Base-by-base conservation (phyloP, 129 eudicot species). In the Chrysanthemum makinoi region DNA sequence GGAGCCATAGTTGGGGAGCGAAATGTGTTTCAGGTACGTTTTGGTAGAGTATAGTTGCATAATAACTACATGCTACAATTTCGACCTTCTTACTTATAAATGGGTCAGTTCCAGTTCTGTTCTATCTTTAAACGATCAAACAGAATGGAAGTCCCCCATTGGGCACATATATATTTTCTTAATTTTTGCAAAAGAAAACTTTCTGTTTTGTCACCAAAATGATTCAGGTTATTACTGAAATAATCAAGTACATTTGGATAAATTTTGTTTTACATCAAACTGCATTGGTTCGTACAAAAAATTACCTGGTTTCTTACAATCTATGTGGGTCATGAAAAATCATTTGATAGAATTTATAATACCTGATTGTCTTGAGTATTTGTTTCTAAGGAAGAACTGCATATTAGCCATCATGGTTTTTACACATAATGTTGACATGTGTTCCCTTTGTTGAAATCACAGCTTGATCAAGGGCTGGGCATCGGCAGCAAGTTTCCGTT, bases 1-100 rank as follows among this genome's bases (percentile, higher is more conserved):
- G 98, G 96, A 77, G 88, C 98, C 35, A 77, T 89, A 65, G 96
- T 92, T 62, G 98, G 98, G 28, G 98, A 92, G 76, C 77, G 98
- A 48, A 87, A 89, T 74, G 98, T 92, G 51, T 92, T 92, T 60
- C 98, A 91, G 95, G 98, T 88, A 47, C 75, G 80, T 76, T 60
- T 51, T 49, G 33, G 55, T 30, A 47, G 46, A 33, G 17, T 51
- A 7, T 26, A 48, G 49, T 49, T 33, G 14, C 20, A 67, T 5
- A 6, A 51, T 39, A 39, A 39, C 46, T 39, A 39, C 46, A 39
- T 39, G 46, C 46, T 10, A 39, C 46, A 39, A 39, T 39, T 39
- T 6, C 46, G 2, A 7, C 46, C 46, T 35, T 35, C 44, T 39
- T 39, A 7, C 46, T 39, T 39, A 39, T 39, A 39, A 39, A 39